Conservation (phyloP, 345 rosid genomes). For the Gossypium ekmanianum region DNA sequence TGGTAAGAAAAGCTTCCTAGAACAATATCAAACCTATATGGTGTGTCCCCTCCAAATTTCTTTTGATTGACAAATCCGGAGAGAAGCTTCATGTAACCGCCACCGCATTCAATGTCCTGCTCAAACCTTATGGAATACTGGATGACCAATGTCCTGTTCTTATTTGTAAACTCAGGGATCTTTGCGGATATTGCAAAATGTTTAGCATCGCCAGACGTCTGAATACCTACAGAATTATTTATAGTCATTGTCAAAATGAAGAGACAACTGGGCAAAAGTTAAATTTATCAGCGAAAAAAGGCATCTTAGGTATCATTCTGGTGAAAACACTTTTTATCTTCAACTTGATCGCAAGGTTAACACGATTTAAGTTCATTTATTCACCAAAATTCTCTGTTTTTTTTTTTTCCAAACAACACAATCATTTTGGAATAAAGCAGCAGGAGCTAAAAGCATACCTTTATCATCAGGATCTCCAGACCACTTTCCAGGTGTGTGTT, state of each 20-base stretch:
- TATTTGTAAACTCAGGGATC: slow-evolving; percentile 79
- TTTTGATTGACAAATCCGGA: slow-evolving; percentile 92
- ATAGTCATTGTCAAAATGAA: background rate
- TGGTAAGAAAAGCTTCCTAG: background rate
- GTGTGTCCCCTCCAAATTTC: slow-evolving; percentile 96
- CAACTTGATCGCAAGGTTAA: too few species aligned
- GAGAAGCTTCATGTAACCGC: slow-evolving; percentile 86
- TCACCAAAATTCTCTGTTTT: background rate
- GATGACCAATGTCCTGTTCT: slow-evolving; percentile 68
- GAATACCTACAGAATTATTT: slow-evolving; percentile 52
- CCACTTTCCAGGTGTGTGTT: slow-evolving; percentile 79
- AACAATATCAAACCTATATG: slow-evolving; percentile 53
- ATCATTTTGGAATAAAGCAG: background rate
- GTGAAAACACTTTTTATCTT: too few species aligned
- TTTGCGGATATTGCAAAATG: slow-evolving; percentile 83
- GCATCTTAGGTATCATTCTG: too few species aligned
- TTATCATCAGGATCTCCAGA: slow-evolving; percentile 75
- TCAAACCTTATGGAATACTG: slow-evolving; percentile 79
- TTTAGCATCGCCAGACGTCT: slow-evolving; percentile 74
- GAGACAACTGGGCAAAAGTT: too few species aligned
- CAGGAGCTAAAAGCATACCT: slow-evolving; percentile 29
- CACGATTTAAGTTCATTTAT: background rate
- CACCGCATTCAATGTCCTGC: slow-evolving; percentile 96
- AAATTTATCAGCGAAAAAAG: too few species aligned
- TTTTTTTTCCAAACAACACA: background rate